Conservation (phyloP, 306 rosid genomes). For the Begonia masoniana region DNA sequence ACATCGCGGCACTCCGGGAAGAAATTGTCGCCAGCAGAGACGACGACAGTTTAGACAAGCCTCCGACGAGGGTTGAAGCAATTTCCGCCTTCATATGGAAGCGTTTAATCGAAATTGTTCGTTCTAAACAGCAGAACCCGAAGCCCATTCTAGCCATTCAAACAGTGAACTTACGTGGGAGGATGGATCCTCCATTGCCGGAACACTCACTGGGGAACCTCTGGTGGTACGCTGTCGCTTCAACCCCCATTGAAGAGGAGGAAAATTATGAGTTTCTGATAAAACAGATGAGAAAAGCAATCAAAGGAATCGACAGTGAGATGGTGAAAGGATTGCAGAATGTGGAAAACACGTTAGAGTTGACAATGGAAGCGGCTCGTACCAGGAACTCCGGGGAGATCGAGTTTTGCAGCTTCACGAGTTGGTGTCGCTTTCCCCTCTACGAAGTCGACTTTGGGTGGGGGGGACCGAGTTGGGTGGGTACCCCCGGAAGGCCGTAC, state of each 20-base stretch:
- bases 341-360: background rate
- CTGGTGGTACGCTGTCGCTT: constrained; percentile 6
- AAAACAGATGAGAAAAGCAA: too few relatives aligned
- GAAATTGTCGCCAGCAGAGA: constrained; percentile 7
- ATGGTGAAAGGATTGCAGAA: background rate
- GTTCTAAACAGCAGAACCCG: background rate
- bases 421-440: constrained; percentile 14
- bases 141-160: constrained; percentile 1
- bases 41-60: background rate
- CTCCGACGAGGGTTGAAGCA: constrained; percentile 30
- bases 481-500: background rate
- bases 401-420: constrained; percentile 9
- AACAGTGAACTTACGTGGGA: too few relatives aligned
- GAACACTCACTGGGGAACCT: constrained; percentile 20
- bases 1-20: background rate
- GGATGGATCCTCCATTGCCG: too few relatives aligned
- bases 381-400: constrained; percentile 8
- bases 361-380: background rate
- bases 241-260: constrained; percentile 1
- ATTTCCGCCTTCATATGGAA: constrained; percentile 27
- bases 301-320: constrained; percentile 1
- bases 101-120: too few relatives aligned
- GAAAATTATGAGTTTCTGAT: constrained; percentile 2
- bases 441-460: constrained; percentile 28
- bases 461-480: constrained; percentile 32